Evolutionary conservation across 768 basidiomycete genomes (phyloP).

Genomic region (Lactifluus echinatus): DNA sequence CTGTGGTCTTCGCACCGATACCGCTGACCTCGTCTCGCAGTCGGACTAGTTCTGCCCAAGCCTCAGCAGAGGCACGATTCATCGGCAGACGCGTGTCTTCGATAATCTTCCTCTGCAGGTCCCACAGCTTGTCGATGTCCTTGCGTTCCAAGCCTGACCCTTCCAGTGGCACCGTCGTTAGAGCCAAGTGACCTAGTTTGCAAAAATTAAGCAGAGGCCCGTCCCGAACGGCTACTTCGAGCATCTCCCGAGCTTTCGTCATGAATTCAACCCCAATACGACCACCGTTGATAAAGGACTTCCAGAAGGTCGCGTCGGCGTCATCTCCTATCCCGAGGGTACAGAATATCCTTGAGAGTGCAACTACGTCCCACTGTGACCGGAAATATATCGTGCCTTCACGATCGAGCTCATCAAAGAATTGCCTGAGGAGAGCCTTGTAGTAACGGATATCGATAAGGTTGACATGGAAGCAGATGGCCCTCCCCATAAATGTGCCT

Average conservation of each 20-base stretch:
- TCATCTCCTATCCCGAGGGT: background rate
- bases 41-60: background rate
- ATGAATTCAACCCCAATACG: background rate
- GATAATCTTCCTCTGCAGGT: background rate
- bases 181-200: background rate
- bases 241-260: background rate
- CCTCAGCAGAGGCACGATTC: background rate
- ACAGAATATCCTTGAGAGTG: background rate
- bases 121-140: background rate
- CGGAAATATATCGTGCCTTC: background rate
- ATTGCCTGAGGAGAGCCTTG: background rate
- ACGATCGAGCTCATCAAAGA: background rate
- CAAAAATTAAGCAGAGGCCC: slow-evolving; percentile 8
- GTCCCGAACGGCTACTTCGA: background rate
- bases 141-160: background rate
- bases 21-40: background rate
- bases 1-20: background rate
- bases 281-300: background rate
- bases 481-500: background rate
- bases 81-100: background rate
- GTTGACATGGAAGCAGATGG: background rate
- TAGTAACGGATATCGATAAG: background rate
- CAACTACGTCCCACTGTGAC: slow-evolving; percentile 5
- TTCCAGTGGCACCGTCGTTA: background rate
- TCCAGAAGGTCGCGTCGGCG: background rate